Base-by-base conservation (phyloP, 106 monocot species). In the Ottelia alismoides region DNA sequence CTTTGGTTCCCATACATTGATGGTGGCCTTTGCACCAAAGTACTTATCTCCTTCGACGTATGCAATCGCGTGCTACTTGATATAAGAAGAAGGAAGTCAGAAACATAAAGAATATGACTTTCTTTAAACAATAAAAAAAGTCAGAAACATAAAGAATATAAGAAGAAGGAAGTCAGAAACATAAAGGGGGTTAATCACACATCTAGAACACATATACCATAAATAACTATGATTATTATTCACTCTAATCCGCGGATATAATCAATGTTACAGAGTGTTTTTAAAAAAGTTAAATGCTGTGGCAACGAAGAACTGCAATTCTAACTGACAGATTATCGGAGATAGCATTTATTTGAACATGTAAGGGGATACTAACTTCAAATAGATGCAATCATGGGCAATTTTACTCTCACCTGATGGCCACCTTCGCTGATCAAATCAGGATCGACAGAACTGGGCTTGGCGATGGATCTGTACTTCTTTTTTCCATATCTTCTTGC, bases 1-100 rank as follows among this genome's bases (percentile, higher is more conserved):
- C 62, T 60, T 70, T 56, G 93, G 93, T 35, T 87, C 64, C 93
- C 93, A 94, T 17, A 94, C 93, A 75, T 94, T 94, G 4, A 94
- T 94, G 31, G 84, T 88, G 22, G 93, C 93, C 62, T 87, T 87
- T 47, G 93, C 93, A 50, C 93, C 93, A 62, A 78, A 94, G 44
- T 94, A 94, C 47, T 69, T 84, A 47, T 78, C 93, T 30, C 93
- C 93, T 52, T 84, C 80, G 54, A 94, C 84, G 78, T 94, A 94
- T 27, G 77, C 77, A 71, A 87, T 93, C 27, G 87, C 92, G 78
- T 93, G 92, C 92, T 92, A 31, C 59, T 65, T 71, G 25, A 74
- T 28, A 65, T 55, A 26, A 30, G 66, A 74, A 21, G 58, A 55
- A 49, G 64, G n/a, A 25, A 53, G 65, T n/a, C n/a, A 57, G 19